Evolutionary conservation across 352 stramenopile genomes (phyloP), one percentile per base, ranked within the genome.

Genomic region (Globisporangium mamillatum): DNA sequence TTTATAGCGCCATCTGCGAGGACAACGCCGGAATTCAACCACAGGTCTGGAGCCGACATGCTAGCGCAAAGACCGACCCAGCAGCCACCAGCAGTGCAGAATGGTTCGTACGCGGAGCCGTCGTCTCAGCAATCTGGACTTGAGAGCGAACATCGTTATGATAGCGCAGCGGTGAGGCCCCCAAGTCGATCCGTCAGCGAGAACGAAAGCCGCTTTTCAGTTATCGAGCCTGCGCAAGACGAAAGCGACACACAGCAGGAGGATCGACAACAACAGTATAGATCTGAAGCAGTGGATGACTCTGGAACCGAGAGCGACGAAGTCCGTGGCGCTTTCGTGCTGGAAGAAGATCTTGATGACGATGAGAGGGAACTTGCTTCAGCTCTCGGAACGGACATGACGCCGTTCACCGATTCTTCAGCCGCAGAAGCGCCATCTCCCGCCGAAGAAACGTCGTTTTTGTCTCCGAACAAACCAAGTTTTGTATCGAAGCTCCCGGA

Each of bases 391-490:
- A 27, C 29, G n/a, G 56, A 32, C n/a, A 24, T 62, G 32, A 16
- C 34, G 10, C 32, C 12, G 22, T 20, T 24, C 10, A 4, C 18
- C 29, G n/a, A 27, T 38, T 34, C 44, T 32, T 16, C 22, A 4
- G 27, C 18, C 38, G 20, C 64, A 63, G 22, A 29, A 54, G 22
- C 64, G 50, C 36, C 53, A 38, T 9, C 22, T 29, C 12, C 18
- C 8, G 20, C 60, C 25, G 36, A 66, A 16, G 54, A 67, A 25
- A 85, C 67, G 64, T 89, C 80, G 41, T 89, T 89, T 64, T 59
- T 89, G 44, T 82, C 77, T 1, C 80, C 75, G 4, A 75, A 73
- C 69, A 72, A 80, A 68, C 72, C 74, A 18, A 79, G 70, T 29
- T 66, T 75, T 55, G 75, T 81, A 52, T 48, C 67, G 1, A 71